Base-by-base conservation (phyloP, 169 alveolate genomes). In the Babesia bigemina region DNA sequence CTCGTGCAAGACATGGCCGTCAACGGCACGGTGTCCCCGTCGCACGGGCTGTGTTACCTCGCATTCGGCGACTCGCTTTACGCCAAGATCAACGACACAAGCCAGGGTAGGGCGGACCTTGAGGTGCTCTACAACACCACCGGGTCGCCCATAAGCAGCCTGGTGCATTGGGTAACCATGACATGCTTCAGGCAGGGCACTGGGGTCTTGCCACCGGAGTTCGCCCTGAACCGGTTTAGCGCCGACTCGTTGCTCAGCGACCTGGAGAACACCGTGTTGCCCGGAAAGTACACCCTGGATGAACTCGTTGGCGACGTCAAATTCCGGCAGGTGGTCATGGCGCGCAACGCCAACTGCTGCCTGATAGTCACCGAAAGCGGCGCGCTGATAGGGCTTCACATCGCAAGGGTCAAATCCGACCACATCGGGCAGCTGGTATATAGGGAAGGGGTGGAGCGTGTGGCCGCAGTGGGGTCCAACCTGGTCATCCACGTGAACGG, bases 31-130 rank as follows among this genome's bases (percentile, higher is more conserved):
- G 73, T 81, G 14, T 19, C 66, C 14, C 66, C 55, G 33, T 33
- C 52, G 21, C 28, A 56, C 57, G 84, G 88, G 55, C 67, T 81
- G 39, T 81, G 88, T 66, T 81, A 73, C 71, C 72, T 81, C 45
- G 33, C 57, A n/a, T 67, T 63, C 49, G 29, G 11, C 42, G 63
- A 50, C 17, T 47, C 66, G 29, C 33, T 63, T 8, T 63, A 75
- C 74, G 19, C 70, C 39, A 26, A 36, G n/a, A 39, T n/a, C 28
- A 8, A 6, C 16, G 60, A 11, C 19, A 17, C 71, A 3, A 21
- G 29, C 44, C 39, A 13, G 33, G 61, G 29, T 14, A 22, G 19
- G 29, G 29, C 70, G 21, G 50, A 65, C 22, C 28, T 67, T 2
- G 52, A 26, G 19, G 76, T 67, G 8, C 53, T 55, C 7, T 52